Base-by-base conservation (phyloP, 805 yeast genomes). In the Ogataea naganishii region DNA sequence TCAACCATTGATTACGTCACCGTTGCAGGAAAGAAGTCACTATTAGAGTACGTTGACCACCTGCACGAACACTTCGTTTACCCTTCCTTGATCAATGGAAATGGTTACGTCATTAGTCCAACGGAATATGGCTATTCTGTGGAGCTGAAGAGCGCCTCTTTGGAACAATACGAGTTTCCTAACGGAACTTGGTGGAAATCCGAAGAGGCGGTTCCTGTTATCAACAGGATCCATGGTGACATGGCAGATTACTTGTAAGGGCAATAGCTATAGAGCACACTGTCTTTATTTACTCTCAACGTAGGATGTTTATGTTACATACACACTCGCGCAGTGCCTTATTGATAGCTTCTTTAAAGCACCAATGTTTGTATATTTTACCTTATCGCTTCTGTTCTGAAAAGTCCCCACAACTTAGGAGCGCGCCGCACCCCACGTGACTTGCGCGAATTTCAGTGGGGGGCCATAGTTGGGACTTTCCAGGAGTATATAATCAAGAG, bases 111-210 rank as follows among this genome's bases (percentile, higher is more conserved):
- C 15, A 26, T 37, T 20, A 43, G 45, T 17, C 49, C 49, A 4
- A 14, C 23, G 12, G 41, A 36, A 12, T 43, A 46, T 5, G 49
- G 49, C 6, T 44, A 44, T 24, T 43, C 47, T 10, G 37, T 41
- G n/a, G 49, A 39, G 15, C 28, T 34, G 14, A 20, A 29, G 5
- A 27, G 18, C 2, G 34, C 31, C 6, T 42, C 46, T 11, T 21
- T 43, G n/a, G 35, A 36, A 9, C 37, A 33, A 26, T 44, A 38
- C 25, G 36, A 31, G 22, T 45, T 30, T 32, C 47, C 47, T 24
- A 35, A 28, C 6, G 50, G 50, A 3, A 24, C 29, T n/a, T 43
- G 39, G 32, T 46, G 47, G 49, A 34, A 35, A 7, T 44, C 50
- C 4, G 46, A 47, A 12, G 28, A 14, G 23, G 31, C 31, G 5